A percentile compares a stretch with the other conserved stretches of the same genome.
Conservation (phyloP, 2,329 filamentous ascomycete genomes). For the Ceratocystis albifundus region DNA sequence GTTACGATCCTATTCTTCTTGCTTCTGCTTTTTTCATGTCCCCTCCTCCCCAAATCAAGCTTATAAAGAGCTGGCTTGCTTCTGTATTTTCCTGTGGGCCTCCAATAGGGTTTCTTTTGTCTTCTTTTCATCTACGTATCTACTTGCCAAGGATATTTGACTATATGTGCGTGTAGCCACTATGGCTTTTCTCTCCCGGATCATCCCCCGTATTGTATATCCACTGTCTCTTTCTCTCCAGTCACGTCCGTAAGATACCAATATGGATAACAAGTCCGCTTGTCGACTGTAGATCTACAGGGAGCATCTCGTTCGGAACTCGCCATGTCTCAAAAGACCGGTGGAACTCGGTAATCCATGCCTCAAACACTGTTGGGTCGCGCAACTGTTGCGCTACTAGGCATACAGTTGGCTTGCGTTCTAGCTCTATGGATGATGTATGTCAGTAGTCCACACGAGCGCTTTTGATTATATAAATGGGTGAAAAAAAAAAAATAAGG, state of each 20-base stretch:
- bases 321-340: conserved; percentile 63
- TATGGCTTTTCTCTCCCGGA: background rate
- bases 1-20: too few relatives aligned
- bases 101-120: background rate
- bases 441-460: too few relatives aligned
- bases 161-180: background rate
- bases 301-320: conserved; percentile 53
- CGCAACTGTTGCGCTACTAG: conserved; percentile 83
- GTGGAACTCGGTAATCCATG: conserved; percentile 62
- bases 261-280: conserved; percentile 77
- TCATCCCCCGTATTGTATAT: background rate
- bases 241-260: conserved; percentile 44
- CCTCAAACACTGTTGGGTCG: conserved; percentile 71
- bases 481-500: too few relatives aligned
- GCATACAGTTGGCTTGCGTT: conserved; percentile 49
- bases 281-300: conserved; percentile 45
- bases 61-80: background rate
- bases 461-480: too few relatives aligned
- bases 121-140: background rate
- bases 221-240: background rate
- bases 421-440: conserved; percentile 19
- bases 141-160: background rate
- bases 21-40: too few relatives aligned
- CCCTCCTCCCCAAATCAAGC: too few relatives aligned
- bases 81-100: background rate